Evolutionary conservation across 352 stramenopile genomes (phyloP), one percentile per base, ranked within the genome.

Genomic region (Blastocystis sp.): DNA sequence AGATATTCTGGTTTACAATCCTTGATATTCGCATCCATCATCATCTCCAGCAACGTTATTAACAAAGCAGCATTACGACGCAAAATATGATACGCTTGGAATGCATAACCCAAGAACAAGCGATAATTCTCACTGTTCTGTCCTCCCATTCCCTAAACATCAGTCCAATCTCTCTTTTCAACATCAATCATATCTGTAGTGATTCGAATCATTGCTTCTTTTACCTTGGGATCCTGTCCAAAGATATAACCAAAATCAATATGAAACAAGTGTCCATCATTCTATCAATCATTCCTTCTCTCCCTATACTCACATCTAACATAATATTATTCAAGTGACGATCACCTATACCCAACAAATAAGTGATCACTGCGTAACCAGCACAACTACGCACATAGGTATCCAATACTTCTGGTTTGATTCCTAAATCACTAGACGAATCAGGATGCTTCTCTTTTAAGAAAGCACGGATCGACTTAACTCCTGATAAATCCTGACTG

Each of bases 241-340:
- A 99, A 98, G 83, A 99, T 97, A 90, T 98, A 99, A 39, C 96
- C 95, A 90, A 98, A 99, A 91, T 98, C 97, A 90, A 99, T 99
- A 89, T 99, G 97, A 91, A 99, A 99, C 57, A 99, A 92, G 88
- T 98, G 93, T 21, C 97, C 97, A 21, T 63, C 77, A 85, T 93
- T 92, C 1, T 93, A 92, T 74, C 94, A 94, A 35, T 77, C 6
- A 87, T 49, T 54, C 32, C 39, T 86, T 42, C 39, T 86, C 7
- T 16, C 24, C 24, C 16, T 32, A 52, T 37, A 1, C n/a, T 9
- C 14, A 87, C 77, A 37, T 90, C 89, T 88, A 99, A 94, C 95
- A 99, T 97, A 80, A 99, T 92, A 90, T 99, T 99, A 89, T 99
- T 96, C 80, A 99, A 92, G 90, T 99, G 97, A 9, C 97, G 92